Evolutionary conservation across 2,329 filamentous ascomycete genomes (phyloP).

Genomic region (Trichoderma atrobrunneum): DNA sequence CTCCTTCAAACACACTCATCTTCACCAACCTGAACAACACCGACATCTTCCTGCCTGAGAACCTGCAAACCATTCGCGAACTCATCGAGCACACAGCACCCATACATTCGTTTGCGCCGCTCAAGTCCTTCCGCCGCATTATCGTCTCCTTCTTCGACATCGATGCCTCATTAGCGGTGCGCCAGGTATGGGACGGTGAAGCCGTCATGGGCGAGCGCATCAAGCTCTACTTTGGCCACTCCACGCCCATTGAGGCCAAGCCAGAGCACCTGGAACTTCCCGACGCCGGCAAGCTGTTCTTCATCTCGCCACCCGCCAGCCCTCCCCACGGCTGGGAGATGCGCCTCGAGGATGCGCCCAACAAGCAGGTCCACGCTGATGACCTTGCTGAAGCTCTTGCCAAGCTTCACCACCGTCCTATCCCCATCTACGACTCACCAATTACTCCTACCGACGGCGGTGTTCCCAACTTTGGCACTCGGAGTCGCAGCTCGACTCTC

Average conservation of each 20-base stretch:
- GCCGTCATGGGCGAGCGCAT: slow-evolving; percentile 66
- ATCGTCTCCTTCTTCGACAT: slow-evolving; percentile 73
- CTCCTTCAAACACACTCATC: slow-evolving; percentile 78
- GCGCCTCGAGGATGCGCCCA: slow-evolving; percentile 65
- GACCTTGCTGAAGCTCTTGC: slow-evolving; percentile 65
- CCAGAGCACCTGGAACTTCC: slow-evolving; percentile 63
- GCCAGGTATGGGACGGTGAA: slow-evolving; percentile 71
- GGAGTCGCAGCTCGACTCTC: slow-evolving; percentile 63
- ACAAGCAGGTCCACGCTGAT: slow-evolving; percentile 67
- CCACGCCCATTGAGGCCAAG: slow-evolving; percentile 53
- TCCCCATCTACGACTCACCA: slow-evolving; percentile 28
- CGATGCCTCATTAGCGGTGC: slow-evolving; percentile 67
- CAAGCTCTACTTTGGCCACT: slow-evolving; percentile 66
- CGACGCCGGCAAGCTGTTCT: slow-evolving; percentile 69
- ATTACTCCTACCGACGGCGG: slow-evolving; percentile 32
- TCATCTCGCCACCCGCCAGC: slow-evolving; percentile 67
- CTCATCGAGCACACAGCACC: slow-evolving; percentile 68
- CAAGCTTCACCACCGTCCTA: slow-evolving; percentile 52
- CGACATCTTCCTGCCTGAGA: slow-evolving; percentile 71
- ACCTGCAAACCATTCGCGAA: slow-evolving; percentile 69
- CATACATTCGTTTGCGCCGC: slow-evolving; percentile 74
- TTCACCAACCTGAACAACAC: slow-evolving; percentile 75
- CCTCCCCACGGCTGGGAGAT: slow-evolving; percentile 69
- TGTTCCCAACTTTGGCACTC: slow-evolving; percentile 30
- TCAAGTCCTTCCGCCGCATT: slow-evolving; percentile 80